Conservation (phyloP, 202 grass and related monocot species). For the Digitaria exilis region DNA sequence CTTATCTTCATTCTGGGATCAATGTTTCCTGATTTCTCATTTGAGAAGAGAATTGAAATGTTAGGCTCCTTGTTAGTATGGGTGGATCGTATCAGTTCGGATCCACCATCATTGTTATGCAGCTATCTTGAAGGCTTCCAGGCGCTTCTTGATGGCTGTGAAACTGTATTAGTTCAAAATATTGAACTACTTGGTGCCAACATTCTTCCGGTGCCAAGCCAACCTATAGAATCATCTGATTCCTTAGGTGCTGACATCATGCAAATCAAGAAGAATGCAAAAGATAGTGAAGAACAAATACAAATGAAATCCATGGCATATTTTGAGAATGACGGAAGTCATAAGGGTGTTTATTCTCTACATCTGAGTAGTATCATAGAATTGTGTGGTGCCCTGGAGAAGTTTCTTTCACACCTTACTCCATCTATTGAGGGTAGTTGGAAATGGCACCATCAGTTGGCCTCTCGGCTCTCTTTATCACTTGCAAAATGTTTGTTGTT, state of each 20-base stretch:
- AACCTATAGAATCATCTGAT: conserved; percentile 35
- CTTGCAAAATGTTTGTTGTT: conserved; percentile 59
- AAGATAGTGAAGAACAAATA: conserved; percentile 38
- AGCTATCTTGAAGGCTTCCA: conserved; percentile 65
- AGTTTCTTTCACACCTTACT: conserved; percentile 53
- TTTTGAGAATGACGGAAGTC: conserved; percentile 22
- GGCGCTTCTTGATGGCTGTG: conserved; percentile 62
- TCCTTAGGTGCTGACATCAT: conserved; percentile 31
- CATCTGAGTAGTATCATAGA: conserved; percentile 45
- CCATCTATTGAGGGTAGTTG: conserved; percentile 59
- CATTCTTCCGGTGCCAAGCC: conserved; percentile 47
- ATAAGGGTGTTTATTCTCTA: conserved; percentile 33
- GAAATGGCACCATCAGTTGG: conserved; percentile 65
- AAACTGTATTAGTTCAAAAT: conserved; percentile 61
- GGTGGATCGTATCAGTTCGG: conserved; percentile 63
- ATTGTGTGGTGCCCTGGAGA: conserved; percentile 55
- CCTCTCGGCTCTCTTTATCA: conserved; percentile 44
- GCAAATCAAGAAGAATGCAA: conserved; percentile 29
- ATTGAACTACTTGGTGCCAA: conserved; percentile 61
- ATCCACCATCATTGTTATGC: conserved; percentile 59
- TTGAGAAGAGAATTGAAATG: conserved; percentile 75
- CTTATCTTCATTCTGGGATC: conserved; percentile 81
- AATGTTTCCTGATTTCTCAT: conserved; percentile 80
- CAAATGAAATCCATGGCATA: conserved; percentile 15
- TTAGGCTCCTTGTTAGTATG: conserved; percentile 58